Percentiles rank a stretch among this genome's conserved stretches.
Evolutionary conservation across 306 rosid genomes (phyloP).

Genomic region (Herpetospermum pedunculosum): DNA sequence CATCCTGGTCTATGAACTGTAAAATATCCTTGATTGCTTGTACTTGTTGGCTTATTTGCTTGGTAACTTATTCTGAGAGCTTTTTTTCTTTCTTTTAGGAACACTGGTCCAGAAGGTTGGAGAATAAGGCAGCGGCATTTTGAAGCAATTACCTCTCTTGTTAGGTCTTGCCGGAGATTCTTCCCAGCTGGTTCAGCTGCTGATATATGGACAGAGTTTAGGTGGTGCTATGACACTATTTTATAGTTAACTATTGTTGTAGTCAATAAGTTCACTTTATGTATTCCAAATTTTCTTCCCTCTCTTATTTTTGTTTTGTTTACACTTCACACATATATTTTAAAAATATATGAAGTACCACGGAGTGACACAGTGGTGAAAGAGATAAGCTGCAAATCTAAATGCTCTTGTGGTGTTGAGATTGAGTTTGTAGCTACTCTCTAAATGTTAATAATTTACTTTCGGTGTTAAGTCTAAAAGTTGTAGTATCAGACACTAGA

Average conservation of each 20-base stretch:
- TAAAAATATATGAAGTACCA: neutral
- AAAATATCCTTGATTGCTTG: neutral
- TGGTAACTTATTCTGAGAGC: slow-evolving; percentile 6
- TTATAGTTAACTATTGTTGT: neutral
- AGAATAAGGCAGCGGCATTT: slow-evolving; percentile 87
- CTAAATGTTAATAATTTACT: neutral
- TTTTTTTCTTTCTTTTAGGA: slow-evolving; percentile 35
- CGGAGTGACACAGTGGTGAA: neutral
- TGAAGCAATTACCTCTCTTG: slow-evolving; percentile 85
- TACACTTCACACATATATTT: neutral
- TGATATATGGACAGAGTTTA: slow-evolving; percentile 98
- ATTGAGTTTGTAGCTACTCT: neutral
- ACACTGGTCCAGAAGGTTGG: slow-evolving; percentile 99
- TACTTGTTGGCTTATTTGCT: neutral
- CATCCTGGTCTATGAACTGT: neutral
- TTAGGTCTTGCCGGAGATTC: slow-evolving; percentile 88
- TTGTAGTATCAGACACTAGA: neutral
- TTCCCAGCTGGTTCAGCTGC: slow-evolving; percentile 83
- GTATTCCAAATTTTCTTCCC: slow-evolving; percentile 2
- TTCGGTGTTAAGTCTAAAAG: neutral
- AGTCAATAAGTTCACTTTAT: slow-evolving; percentile 12
- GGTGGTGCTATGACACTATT: slow-evolving; percentile 35
- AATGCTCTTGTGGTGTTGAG: neutral
- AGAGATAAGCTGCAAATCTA: neutral
- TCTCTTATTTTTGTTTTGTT: neutral